Evolutionary conservation across 2,329 filamentous ascomycete genomes (phyloP), one percentile per base, ranked within the genome.

Genomic region (Pseudopyricularia cyperi): DNA sequence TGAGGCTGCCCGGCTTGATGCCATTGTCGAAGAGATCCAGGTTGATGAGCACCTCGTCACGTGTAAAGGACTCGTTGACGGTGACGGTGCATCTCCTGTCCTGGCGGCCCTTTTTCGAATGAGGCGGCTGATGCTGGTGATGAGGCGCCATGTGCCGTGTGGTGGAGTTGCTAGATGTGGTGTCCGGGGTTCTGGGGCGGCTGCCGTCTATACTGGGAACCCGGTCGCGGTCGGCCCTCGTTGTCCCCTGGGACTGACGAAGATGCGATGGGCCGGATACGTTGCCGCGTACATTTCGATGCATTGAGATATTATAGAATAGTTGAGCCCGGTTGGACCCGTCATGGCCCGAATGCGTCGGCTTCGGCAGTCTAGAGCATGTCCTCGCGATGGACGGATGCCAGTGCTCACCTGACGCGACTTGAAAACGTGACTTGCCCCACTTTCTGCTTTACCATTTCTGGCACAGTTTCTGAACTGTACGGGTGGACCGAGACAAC

Each of bases 31-130:
- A 79, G 15, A 83, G 74, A 52, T 87, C 82, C 53, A 84, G 74
- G 63, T 91, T 93, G 61, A 94, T 75, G 22, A 93, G 73, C 46
- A 93, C 82, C 59, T 91, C 87, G 60, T 94, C 87, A 53, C 77
- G 78, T 8, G 84, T 82, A 60, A 89, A 85, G 42, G 77, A 80
- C 57, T 94, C 87, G 63, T 90, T 86, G 58, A 82, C 73, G 8
- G 73, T 73, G 52, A 81, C 71, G 44, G 68, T 74, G 58, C 76
- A 80, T 56, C 68, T 68, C 30, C 74, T 69, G 58, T 78, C 74
- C 17, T 65, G 51, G 47, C 63, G 65, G 37, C 62, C 57, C 30
- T 60, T 57, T 55, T 61, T 63, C 14, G 28, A 11, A 49, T 33
- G 32, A 34, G 32, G 5, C 24, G n/a, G 33, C 5, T 30, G 28